Evolutionary conservation across 129 eudicot species (phyloP), one percentile per base, ranked within the genome.

Genomic region (Helichrysum umbraculigerum): DNA sequence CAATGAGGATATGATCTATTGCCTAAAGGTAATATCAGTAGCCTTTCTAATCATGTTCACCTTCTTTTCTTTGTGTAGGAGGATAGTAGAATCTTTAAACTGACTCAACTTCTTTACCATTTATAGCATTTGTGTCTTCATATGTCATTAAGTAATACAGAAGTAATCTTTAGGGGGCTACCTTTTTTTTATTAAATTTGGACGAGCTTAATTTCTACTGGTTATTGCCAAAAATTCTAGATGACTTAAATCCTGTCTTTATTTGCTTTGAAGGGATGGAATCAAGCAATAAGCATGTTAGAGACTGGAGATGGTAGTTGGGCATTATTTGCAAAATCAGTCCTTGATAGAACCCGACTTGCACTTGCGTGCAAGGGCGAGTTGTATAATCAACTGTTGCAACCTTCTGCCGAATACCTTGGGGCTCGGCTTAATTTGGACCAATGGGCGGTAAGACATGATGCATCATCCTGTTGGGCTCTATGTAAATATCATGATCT

Each of bases 1-100:
- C 77, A 93, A 93, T 77, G 98, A 93, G 83, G 98, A 93, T 79
- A 92, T 93, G 66, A 76, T 93, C 81, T 93, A 88, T 78, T 93
- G 98, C 89, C 86, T 93, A 70, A 93, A 93, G 98, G 98, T 93
- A 85, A 77, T 67, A 32, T 42, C 74, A 28, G 74, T 76, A 77
- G 17, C 37, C 54, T 57, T 29, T 57, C 29, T 57, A 42, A 4
- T 57, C 61, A 54, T 44, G 69, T 41, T 80, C 44, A n/a, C 5
- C 52, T 21, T 59, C 20, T 79, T 20, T 57, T 25, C 22, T 33
- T 62, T 72, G 67, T 76, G 75, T 69, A 51, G 54, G 62, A 41
- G 70, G 63, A 47, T 32, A 11, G 72, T 64, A 33, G 37, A 22
- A 34, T 34, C 52, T 28, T 34, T 15, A 68, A 68, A 56, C 44